phyloP scores from a whole-genome alignment of 257 asterid genomes.

The Nicotiana tomentosiformis region DNA sequence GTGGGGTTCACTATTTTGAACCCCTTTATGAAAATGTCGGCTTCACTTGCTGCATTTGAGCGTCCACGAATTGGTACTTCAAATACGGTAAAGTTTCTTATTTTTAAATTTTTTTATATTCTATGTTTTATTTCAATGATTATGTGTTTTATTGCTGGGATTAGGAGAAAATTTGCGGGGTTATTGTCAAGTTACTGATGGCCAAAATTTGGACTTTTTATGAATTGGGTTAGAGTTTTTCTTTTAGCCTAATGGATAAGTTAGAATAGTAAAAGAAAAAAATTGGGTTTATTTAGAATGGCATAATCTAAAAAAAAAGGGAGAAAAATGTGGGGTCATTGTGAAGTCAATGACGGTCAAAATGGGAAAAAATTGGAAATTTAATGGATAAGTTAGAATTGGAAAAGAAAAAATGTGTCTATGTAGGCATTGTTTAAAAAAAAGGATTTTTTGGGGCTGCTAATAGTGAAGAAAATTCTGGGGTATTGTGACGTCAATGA shows the following conservation, averaged over 20 bases:
- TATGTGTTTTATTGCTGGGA: neutral
- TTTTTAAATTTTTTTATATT: neutral
- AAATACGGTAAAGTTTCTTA: conserved; percentile 51
- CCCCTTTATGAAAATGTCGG: conserved; percentile 48
- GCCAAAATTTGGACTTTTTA: neutral
- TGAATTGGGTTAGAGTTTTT: neutral
- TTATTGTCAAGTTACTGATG: neutral
- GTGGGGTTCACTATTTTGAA: neutral
- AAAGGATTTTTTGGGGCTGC: too few relatives aligned
- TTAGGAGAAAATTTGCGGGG: neutral
- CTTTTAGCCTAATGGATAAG: neutral
- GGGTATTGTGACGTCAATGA: too few relatives aligned
- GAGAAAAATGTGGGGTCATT: neutral
- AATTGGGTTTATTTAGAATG: neutral
- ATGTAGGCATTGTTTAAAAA: too few relatives aligned
- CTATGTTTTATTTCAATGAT: neutral
- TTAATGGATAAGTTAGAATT: too few relatives aligned
- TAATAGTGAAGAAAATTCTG: too few relatives aligned
- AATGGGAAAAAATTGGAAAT: too few relatives aligned
- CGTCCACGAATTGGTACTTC: conserved; percentile 88
- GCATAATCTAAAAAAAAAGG: too few relatives aligned
- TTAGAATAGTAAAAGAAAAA: neutral
- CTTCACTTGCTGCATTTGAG: conserved; percentile 71
- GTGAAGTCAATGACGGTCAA: neutral
- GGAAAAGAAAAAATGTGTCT: too few relatives aligned